phyloP scores from a whole-genome alignment of 805 yeast species.

The Suhomyces prunicola region DNA sequence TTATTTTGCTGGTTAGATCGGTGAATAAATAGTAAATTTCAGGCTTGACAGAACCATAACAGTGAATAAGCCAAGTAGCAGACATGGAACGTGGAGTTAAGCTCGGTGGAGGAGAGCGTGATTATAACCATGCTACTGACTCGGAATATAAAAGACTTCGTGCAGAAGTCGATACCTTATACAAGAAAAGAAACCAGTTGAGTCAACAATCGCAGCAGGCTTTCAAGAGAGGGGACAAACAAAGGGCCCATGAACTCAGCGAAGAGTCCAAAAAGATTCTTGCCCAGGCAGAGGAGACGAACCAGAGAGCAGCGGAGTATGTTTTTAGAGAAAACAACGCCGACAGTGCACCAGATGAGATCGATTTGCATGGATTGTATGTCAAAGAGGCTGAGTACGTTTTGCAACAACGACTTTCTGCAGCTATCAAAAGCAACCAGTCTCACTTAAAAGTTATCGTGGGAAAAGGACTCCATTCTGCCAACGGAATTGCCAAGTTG shows the following conservation, averaged over 20 bases:
- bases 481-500: constrained; percentile 76
- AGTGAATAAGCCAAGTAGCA: not conserved
- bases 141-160: constrained; percentile 61
- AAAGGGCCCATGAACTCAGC: constrained; percentile 69
- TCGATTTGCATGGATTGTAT: constrained; percentile 88
- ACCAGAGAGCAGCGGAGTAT: constrained; percentile 82
- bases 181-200: constrained; percentile 50
- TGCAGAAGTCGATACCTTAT: constrained; percentile 64
- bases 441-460: constrained; percentile 74
- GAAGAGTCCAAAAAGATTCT: constrained; percentile 61
- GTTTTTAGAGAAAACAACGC: constrained; percentile 85
- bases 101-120: constrained; percentile 34
- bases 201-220: constrained; percentile 74
- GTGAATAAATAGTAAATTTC: not conserved
- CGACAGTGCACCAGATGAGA: constrained; percentile 81
- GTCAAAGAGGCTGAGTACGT: constrained; percentile 85
- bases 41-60: not conserved
- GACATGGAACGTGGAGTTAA: constrained; percentile 25
- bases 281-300: constrained; percentile 62
- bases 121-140: constrained; percentile 75
- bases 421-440: constrained; percentile 59
- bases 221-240: constrained; percentile 69
- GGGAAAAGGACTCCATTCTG: constrained; percentile 88
- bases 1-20: not conserved
- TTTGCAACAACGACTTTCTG: constrained; percentile 68